Conservation (phyloP, 1,284 basidiomycete species). For the Rhodotorula sp. region DNA sequence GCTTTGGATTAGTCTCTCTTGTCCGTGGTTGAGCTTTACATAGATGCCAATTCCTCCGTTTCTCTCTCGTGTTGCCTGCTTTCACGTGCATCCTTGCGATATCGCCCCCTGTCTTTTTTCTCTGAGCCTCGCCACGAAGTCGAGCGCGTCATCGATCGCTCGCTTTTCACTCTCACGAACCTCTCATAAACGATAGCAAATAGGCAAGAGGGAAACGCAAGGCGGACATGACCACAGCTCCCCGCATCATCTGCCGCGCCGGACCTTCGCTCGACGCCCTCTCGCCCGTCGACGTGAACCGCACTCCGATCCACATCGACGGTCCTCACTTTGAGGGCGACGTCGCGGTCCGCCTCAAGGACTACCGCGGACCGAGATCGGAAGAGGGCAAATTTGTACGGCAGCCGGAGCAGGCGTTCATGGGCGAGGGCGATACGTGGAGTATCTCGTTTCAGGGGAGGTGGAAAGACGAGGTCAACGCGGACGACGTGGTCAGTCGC, state of each 20-base stretch:
- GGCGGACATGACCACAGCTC: background rate
- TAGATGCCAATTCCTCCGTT: background rate
- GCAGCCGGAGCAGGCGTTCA: constrained; percentile 9
- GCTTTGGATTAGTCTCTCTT: background rate
- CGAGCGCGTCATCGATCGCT: background rate
- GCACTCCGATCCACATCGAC: background rate
- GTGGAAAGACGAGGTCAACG: constrained; percentile 13
- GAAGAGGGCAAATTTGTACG: constrained; percentile 5
- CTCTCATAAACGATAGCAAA: no score
- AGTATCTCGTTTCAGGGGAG: constrained; percentile 27
- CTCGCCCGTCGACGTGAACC: constrained; percentile 19
- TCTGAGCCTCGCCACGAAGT: no score
- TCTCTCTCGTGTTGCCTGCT: background rate
- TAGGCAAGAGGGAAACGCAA: no score
- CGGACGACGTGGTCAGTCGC: constrained; percentile 30
- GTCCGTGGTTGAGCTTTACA: background rate
- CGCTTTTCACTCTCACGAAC: no score
- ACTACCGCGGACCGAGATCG: constrained; percentile 18
- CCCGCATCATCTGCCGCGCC: constrained; percentile 27
- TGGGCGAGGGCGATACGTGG: constrained; percentile 30
- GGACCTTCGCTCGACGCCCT: constrained; percentile 24
- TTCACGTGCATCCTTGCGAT: background rate
- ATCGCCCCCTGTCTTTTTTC: background rate
- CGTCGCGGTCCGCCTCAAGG: constrained; percentile 20
- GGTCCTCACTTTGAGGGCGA: constrained; percentile 6